A percentile compares a stretch with the other conserved stretches of the same genome.
Conservation (phyloP, 2,329 filamentous ascomycete species). For the Xylaria sp. region DNA sequence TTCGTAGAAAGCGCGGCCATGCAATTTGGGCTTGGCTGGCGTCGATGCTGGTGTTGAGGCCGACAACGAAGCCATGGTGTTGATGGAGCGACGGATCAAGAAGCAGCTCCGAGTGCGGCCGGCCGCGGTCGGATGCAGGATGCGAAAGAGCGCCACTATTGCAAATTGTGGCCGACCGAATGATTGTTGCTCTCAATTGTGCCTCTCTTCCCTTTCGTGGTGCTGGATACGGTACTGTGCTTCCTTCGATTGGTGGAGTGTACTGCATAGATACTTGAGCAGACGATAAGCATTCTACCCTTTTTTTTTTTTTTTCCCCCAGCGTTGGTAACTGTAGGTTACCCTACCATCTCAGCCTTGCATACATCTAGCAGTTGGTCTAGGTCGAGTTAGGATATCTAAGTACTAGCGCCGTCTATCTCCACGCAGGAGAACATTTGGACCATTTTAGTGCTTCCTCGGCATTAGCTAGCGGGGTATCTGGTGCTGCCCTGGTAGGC, state of each 20-base stretch:
- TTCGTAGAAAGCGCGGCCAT: conserved; percentile 90
- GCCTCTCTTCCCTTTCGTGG: no score
- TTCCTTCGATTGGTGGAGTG: neutral
- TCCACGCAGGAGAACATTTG: neutral
- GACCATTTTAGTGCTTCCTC: no score
- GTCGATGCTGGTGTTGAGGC: conserved; percentile 27
- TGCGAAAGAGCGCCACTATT: conserved; percentile 21
- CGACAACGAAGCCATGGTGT: conserved; percentile 36
- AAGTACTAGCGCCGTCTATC: neutral
- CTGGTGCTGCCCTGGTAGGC: neutral
- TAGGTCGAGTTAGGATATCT: no score
- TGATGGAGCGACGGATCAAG: conserved; percentile 20
- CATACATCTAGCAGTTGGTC: neutral
- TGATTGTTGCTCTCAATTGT: neutral
- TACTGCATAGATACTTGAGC: neutral
- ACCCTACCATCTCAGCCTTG: neutral
- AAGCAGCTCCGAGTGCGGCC: conserved; percentile 29
- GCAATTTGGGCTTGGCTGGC: conserved; percentile 62
- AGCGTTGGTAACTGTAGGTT: neutral
- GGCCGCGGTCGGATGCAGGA: conserved; percentile 26
- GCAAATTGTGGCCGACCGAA: neutral
- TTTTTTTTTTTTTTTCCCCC: neutral
- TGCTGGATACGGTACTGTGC: no score
- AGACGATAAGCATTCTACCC: neutral
- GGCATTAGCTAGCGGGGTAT: neutral